A percentile compares a stretch with the other conserved stretches of the same genome.
Evolutionary conservation across 345 rosid species (phyloP).

Genomic region (Eucalyptus marginata): DNA sequence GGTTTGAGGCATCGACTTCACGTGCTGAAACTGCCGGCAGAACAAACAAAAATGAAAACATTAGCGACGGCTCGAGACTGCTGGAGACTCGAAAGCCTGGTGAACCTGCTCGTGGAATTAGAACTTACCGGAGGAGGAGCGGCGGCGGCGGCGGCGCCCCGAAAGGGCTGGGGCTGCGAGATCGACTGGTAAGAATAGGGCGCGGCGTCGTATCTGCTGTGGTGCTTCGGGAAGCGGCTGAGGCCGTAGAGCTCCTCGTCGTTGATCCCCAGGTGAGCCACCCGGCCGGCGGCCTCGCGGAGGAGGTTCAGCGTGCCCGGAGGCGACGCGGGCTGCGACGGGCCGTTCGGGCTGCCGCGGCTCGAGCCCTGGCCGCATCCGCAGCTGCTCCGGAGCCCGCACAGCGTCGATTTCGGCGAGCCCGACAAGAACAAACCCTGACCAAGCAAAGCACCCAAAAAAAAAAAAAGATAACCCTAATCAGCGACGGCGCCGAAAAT

Average conservation of each 20-base stretch:
- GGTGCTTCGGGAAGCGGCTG: not conserved
- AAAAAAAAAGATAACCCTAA: not conserved
- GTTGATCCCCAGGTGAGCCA: not conserved
- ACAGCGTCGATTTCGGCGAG: constrained; percentile 3
- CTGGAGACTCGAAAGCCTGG: not conserved
- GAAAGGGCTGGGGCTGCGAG: not conserved
- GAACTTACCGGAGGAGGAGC: not conserved
- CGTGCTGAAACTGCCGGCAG: not conserved
- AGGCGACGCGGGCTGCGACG: not conserved
- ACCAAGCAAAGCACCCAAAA: not conserved
- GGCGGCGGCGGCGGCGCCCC: not conserved
- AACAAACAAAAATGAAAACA: not conserved
- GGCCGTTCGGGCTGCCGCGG: not conserved
- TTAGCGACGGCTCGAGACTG: not conserved
- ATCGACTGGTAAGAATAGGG: not conserved
- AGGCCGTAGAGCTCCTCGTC: not conserved
- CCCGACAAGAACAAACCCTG: not conserved
- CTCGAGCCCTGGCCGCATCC: not conserved
- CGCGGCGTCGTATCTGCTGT: not conserved
- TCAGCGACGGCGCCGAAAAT: not conserved
- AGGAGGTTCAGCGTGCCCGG: not conserved
- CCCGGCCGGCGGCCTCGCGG: not conserved
- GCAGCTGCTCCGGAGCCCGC: not conserved
- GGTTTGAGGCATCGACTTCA: not conserved
- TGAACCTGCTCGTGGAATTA: not conserved